Evolutionary conservation across 1,284 basidiomycete species (phyloP), one percentile per base, ranked within the genome.

Genomic region (Chalciporus piperatoides): DNA sequence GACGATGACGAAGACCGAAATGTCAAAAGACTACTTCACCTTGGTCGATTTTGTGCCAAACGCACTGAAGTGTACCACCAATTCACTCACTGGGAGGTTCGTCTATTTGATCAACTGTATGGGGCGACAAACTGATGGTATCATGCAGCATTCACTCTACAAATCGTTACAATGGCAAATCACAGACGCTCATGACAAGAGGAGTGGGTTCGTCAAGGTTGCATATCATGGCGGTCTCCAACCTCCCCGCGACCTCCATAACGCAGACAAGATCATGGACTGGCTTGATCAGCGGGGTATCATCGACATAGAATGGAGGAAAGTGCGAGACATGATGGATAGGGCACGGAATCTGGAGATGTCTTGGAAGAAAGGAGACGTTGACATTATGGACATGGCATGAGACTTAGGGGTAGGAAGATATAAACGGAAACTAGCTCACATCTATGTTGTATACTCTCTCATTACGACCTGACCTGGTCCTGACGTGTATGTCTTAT

Each of bases 71-170:
- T 84, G 19, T 92, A 81, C 61, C 90, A 94, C 64, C 70, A 77
- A 49, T 82, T 93, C 63, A 79, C 76, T 8, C 91, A 94, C 60
- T 94, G 92, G 91, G 88, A 90, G 82, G 91, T 91, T 58, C 51
- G 77, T 48, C 27, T 17, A 32, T 12, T 32, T 35, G n/a, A 33
- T 9, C 28, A 30, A 30, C 28, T 12, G 17, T 46, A 41, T 39
- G 33, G 19, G 33, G 35, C 21, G 33, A 50, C n/a, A 40, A 38
- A 14, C 32, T 24, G 25, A 27, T 49, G 41, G 57, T 17, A 19
- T n/a, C 6, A 28, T 12, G n/a, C 48, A 89, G 84, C 74, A 81
- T 59, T 62, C 73, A 7, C 71, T 88, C 24, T 88, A 84, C 68
- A 71, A 74, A 44, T 59, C 65, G 10, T 73, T 90, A 24, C 65